Evolutionary conservation across 2,329 filamentous ascomycete species (phyloP).

Genomic region (Ophioceras dolichostomum): DNA sequence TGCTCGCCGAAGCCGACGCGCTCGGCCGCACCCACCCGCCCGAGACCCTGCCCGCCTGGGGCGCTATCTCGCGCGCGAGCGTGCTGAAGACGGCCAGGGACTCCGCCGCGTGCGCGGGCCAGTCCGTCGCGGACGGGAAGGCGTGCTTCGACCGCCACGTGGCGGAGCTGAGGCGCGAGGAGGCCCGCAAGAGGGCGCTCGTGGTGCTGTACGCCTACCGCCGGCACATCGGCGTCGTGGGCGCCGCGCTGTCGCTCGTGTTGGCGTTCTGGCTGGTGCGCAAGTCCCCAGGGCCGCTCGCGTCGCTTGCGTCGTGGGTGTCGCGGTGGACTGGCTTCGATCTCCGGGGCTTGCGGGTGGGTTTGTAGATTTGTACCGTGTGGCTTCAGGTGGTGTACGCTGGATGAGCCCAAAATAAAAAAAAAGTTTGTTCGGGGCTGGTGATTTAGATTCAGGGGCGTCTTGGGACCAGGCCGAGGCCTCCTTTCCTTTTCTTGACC

Average conservation of each 20-base stretch:
- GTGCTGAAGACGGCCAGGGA: constrained; percentile 73
- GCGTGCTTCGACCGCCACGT: constrained; percentile 59
- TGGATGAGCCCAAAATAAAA: constrained; percentile 1
- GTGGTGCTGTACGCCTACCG: constrained; percentile 48
- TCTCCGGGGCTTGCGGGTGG: too few relatives aligned
- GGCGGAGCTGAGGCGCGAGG: constrained; percentile 54
- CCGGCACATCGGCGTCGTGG: constrained; percentile 47
- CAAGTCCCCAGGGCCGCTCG: constrained; percentile 24
- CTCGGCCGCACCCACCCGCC: constrained; percentile 62
- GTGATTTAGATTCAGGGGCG: too few relatives aligned
- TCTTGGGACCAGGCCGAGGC: too few relatives aligned
- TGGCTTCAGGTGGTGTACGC: background rate
- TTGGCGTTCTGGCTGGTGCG: constrained; percentile 59
- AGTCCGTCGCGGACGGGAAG: constrained; percentile 55
- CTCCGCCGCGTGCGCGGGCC: constrained; percentile 28
- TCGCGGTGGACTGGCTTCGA: constrained; percentile 6
- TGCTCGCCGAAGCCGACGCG: constrained; percentile 53
- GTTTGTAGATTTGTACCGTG: too few relatives aligned
- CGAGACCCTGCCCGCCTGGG: constrained; percentile 59
- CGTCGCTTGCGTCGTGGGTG: constrained; percentile 13
- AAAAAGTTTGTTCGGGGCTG: too few relatives aligned
- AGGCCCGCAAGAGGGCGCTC: constrained; percentile 35
- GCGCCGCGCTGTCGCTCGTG: constrained; percentile 51
- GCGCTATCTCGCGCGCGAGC: constrained; percentile 58
- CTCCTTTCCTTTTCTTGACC: too few relatives aligned